A percentile compares a stretch with the other conserved stretches of the same genome.
phyloP scores from a whole-genome alignment of 257 asterid genomes.

The Osmanthus fragrans region DNA sequence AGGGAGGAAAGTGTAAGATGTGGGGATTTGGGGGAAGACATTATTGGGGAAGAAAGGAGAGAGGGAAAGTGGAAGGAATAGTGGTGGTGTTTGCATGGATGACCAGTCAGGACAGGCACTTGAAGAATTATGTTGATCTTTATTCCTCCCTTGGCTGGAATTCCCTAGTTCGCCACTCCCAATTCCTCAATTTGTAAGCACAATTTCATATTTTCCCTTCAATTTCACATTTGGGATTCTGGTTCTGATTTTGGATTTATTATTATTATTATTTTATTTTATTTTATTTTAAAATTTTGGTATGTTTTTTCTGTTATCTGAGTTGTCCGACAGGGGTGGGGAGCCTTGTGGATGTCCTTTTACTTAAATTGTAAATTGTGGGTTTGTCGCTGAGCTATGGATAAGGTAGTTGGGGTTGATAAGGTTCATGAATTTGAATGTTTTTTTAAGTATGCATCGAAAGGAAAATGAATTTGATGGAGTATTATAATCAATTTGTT shows the following conservation, averaged over 20 bases:
- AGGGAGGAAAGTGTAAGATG: constrained; percentile 33
- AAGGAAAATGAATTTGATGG: neutral
- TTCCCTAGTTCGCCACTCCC: constrained; percentile 86
- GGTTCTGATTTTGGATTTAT: too few relatives aligned
- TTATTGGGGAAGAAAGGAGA: constrained; percentile 83
- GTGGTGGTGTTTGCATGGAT: constrained; percentile 91
- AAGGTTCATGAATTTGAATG: neutral
- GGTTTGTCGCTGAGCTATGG: neutral
- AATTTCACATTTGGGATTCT: neutral
- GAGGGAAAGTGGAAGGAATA: constrained; percentile 69
- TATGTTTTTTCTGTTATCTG: neutral
- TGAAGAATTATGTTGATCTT: constrained; percentile 71
- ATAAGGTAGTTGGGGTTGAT: neutral
- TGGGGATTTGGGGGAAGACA: constrained; percentile 88
- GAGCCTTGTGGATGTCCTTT: neutral
- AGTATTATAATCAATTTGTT: neutral
- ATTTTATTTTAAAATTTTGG: neutral
- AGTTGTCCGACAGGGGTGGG: neutral
- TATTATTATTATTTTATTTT: too few relatives aligned
- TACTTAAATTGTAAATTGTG: neutral
- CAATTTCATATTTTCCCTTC: constrained; percentile 1
- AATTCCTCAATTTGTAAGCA: constrained; percentile 78
- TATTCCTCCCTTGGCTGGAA: constrained; percentile 86
- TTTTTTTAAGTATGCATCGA: neutral
- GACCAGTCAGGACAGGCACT: constrained; percentile 75